Evolutionary conservation across 2,329 filamentous ascomycete genomes (phyloP), one percentile per base, ranked within the genome.

Genomic region (Ramularia endophylla): DNA sequence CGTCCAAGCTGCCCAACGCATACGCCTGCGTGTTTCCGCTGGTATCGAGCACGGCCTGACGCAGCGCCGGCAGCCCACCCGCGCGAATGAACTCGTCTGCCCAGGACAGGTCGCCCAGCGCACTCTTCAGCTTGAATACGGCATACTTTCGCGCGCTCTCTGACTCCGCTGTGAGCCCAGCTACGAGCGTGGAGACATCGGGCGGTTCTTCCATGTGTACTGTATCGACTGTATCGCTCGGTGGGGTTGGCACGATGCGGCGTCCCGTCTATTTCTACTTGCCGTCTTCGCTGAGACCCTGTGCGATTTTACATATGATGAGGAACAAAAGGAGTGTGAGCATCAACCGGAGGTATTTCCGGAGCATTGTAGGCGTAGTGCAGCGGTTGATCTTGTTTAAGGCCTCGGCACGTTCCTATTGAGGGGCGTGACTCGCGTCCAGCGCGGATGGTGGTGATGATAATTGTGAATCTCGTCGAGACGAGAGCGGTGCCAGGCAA

Each of bases 91-190:
- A 98, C 55, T 94, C 81, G 64, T 97, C 92, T 58, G 92, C 92
- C 64, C 97, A 97, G 37, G 88, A 85, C 18, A 90, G 90, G 67
- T 98, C 92, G 62, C 89, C 90, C 66, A 98, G 95, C 48, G 87
- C 88, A 50, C 79, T 83, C 67, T 98, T 92, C 52, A 98, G 80
- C 70, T 95, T 95, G 77, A 98, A 98, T 47, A 94, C 92, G 46
- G 92, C 92, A 87, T 97, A 95, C 67, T 98, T 98, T 60, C 89
- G 87, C 54, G 87, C 83, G 42, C 87, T 89, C 73, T 98, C 92
- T 67, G 95, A 77, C 42, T 78, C 74, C 53, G 75, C 77, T 32
- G 73, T 70, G 44, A 83, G 67, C 38, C 76, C 72, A 48, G 73
- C 69, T 45, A 81, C 74, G 20, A 64, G 51, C 5, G 57, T 53